Evolutionary conservation across 2,329 filamentous ascomycete species (phyloP), one percentile per base, ranked within the genome.

Genomic region (Pseudogymnoascus sp.): DNA sequence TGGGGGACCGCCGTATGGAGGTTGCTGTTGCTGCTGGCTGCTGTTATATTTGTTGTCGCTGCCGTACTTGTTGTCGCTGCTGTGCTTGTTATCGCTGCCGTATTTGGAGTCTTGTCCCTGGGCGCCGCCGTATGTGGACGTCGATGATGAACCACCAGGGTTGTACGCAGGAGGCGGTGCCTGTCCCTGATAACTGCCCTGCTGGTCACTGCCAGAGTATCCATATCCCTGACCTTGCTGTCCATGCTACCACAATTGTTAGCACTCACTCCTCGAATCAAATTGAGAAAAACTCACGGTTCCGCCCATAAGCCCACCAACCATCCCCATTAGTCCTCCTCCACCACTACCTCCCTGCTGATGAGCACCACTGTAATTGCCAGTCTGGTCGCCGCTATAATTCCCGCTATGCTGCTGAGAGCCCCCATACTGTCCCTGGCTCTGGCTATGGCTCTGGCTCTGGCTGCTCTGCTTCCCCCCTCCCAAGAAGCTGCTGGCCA

Each of bases 121-220:
- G 16, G 51, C n/a, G 41, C 61, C 43, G 21, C 61, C 62, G 37
- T 68, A 66, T 25, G 65, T 25, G 16, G 64, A 36, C 45, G 68
- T 66, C 11, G 63, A 64, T 16, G 64, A 63, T 23, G 67, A 63
- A 16, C 67, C 69, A 39, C 66, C 63, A 28, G 79, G 76, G 69
- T 86, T 82, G 72, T 88, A 88, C 6, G 83, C 81, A 13, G 81
- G 75, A n/a, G 85, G 83, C 11, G 88, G 88, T 41, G 86, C 84
- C 64, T 83, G 79, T 63, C 86, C 87, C 54, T 71, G 66, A 78
- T 90, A 90, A 39, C 80, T 79, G 51, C 83, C 81, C 66, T 80
- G 73, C 48, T 81, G 78, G 14, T 60, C 60, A 31, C 65, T 67
- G 21, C 63, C 61, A 21, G 84, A 85, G 73, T 89, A 89, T 34